phyloP scores from a whole-genome alignment of 305 asterid genomes.

The Salvia sclarea region DNA sequence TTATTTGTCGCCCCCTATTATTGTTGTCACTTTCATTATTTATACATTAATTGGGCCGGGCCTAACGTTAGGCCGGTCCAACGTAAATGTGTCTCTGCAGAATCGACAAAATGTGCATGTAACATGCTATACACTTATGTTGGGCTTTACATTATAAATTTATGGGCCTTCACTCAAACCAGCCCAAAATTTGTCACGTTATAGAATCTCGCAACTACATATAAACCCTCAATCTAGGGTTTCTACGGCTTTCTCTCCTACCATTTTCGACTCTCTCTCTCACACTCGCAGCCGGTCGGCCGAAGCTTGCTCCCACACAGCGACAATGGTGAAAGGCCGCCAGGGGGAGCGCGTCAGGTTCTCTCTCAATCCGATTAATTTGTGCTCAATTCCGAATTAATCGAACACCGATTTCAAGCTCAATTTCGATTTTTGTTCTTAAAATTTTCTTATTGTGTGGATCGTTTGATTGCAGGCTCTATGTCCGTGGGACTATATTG shows the following conservation, averaged over 20 bases:
- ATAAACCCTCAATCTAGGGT: conserved; percentile 28
- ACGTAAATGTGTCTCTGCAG: no score
- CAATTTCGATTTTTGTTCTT: background rate
- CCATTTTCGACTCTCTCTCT: background rate
- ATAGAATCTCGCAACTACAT: background rate
- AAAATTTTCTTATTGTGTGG: background rate
- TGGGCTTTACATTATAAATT: background rate
- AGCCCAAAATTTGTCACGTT: background rate
- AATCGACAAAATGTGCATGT: no score
- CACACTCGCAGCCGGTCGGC: conserved; percentile 10
- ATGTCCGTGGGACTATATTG: conserved; percentile 33
- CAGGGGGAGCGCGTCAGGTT: conserved; percentile 39
- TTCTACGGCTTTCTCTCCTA: background rate
- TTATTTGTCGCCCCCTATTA: no score
- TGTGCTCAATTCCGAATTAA: background rate
- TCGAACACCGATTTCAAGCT: background rate
- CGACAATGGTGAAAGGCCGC: conserved; percentile 38
- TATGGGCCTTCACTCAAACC: background rate
- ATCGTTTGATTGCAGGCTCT: conserved; percentile 25
- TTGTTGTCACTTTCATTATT: no score
- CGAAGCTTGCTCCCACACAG: conserved; percentile 11
- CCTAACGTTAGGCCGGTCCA: no score
- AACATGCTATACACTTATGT: no score
- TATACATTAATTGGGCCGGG: no score
- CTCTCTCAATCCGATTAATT: background rate